These are phyloP conservation scores for Ampelomyces quisqualis DNA, from an alignment of 2,329 filamentous ascomycete genomes.

Conservation along the genomic window DNA sequence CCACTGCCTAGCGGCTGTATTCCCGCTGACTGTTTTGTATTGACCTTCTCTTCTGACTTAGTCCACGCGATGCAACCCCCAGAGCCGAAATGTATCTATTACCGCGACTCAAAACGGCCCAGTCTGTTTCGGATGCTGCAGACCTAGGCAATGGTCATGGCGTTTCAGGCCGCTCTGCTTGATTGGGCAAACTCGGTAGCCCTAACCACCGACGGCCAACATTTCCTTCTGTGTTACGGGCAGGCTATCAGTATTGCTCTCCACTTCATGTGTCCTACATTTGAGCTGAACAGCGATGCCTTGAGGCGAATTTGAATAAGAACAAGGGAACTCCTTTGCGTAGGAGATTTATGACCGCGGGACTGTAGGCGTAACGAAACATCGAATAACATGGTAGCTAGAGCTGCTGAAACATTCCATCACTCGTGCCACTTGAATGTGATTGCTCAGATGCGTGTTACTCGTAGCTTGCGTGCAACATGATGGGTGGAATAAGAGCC, in stretches of 20 bases:
- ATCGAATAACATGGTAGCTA: not conserved
- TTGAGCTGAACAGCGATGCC: constrained; percentile 8
- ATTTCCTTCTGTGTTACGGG: constrained; percentile 3
- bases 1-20: constrained; percentile 20
- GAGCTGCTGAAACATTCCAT: not conserved
- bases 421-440: not conserved
- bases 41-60: constrained; percentile 1
- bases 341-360: constrained; percentile 3
- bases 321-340: not conserved
- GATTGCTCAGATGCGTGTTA: not conserved
- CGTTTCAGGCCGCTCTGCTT: constrained; percentile 17
- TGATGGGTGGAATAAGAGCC: constrained; percentile 86
- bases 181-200: not conserved
- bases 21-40: constrained; percentile 5
- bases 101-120: constrained; percentile 17
- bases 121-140: constrained; percentile 9
- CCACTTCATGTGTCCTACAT: constrained; percentile 25
- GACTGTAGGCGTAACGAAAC: constrained; percentile 2
- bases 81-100: constrained; percentile 22
- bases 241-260: constrained; percentile 4
- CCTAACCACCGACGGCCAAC: constrained; percentile 6
- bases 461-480: too few species aligned
- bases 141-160: constrained; percentile 13
- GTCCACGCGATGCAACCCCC: constrained; percentile 8
- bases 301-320: constrained; percentile 2